phyloP scores from a whole-genome alignment of 331 rosid species.

The Erythrophleum ivorense region DNA sequence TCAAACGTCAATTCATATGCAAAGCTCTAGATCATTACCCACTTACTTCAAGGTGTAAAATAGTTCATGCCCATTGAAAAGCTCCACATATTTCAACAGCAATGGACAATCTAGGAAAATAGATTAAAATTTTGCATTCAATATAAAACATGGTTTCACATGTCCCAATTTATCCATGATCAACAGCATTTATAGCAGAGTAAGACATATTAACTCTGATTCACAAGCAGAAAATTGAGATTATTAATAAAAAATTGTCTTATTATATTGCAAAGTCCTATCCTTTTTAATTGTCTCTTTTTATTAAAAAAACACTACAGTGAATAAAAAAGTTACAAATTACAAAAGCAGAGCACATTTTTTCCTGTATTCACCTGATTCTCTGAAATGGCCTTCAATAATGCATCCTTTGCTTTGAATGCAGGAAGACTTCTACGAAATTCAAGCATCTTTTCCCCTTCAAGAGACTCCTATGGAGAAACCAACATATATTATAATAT shows the following conservation, averaged over 20 bases:
- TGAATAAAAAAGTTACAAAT: conserved; percentile 24
- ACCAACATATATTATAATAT: conserved; percentile 34
- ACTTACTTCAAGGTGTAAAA: conserved; percentile 22
- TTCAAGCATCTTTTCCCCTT: conserved; percentile 80
- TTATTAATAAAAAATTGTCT: background rate
- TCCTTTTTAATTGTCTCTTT: conserved; percentile 8
- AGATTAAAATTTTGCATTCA: conserved; percentile 9
- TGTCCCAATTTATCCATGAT: conserved; percentile 5
- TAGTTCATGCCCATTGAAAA: conserved; percentile 17
- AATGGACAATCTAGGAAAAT: conserved; percentile 13
- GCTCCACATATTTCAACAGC: conserved; percentile 27
- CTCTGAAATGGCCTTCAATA: conserved; percentile 66
- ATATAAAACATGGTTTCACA: conserved; percentile 21
- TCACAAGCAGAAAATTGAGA: conserved; percentile 27
- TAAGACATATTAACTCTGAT: conserved; percentile 18
- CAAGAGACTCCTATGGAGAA: conserved; percentile 63
- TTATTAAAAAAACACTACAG: conserved; percentile 9
- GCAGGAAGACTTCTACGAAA: conserved; percentile 91
- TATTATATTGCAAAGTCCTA: conserved; percentile 5
- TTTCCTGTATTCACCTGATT: conserved; percentile 67
- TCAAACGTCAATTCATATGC: conserved; percentile 2
- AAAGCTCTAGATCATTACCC: background rate
- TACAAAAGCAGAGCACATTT: conserved; percentile 24
- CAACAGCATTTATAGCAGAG: conserved; percentile 20
- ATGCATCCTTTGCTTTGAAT: conserved; percentile 80